These are phyloP conservation scores for Cyberlindnera veronae DNA, from an alignment of 805 yeast species.

Conservation along the genomic window DNA sequence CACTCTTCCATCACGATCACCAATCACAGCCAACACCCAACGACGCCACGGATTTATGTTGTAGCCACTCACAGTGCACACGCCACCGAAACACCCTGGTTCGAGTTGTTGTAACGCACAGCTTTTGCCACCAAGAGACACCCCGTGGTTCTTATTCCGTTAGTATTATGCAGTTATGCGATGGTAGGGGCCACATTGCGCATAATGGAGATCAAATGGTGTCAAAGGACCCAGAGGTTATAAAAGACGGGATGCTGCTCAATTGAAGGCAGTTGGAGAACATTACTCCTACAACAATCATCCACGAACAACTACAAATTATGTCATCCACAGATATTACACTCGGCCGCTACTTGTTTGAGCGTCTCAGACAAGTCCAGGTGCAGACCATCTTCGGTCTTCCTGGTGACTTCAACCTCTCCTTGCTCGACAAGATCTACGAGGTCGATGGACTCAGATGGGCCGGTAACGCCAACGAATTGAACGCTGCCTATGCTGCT, in stretches of 20 bases:
- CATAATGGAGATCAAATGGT: conserved; percentile 19
- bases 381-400: conserved; percentile 73
- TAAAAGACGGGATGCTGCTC: background rate
- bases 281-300: background rate
- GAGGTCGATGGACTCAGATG: conserved; percentile 75
- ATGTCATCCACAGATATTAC: conserved; percentile 39
- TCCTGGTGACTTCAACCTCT: conserved; percentile 79
- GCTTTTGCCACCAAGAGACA: background rate
- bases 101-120: background rate
- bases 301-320: conserved; percentile 8
- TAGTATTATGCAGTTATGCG: conserved; percentile 21
- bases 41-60: background rate
- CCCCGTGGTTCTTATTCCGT: conserved; percentile 6
- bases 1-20: too few relatives aligned
- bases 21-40: too few relatives aligned
- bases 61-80: background rate
- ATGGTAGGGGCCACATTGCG: conserved; percentile 10
- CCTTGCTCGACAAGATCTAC: conserved; percentile 67
- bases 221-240: conserved; percentile 7
- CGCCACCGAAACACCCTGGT: too few relatives aligned
- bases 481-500: conserved; percentile 85
- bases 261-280: background rate
- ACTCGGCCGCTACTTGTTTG: conserved; percentile 74
- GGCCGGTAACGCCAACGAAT: conserved; percentile 90
- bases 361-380: conserved; percentile 69